A percentile compares a stretch with the other conserved stretches of the same genome.
phyloP scores from a whole-genome alignment of 176 grass and related monocot species.

The Dendrocalamus sinicus region DNA sequence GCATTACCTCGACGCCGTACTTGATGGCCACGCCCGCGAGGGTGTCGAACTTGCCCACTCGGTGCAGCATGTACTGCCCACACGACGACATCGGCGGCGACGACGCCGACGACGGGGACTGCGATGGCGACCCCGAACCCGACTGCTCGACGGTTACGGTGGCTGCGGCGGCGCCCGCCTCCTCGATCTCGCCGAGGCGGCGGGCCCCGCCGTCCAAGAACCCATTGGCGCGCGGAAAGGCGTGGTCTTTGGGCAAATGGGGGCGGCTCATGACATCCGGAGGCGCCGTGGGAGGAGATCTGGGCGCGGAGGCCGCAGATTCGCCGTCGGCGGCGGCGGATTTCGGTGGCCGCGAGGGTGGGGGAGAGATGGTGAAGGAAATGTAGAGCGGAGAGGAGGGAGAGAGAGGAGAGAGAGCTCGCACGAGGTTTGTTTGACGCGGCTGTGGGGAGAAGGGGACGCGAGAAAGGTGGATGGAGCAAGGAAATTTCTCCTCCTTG shows the following conservation, averaged over 20 bases:
- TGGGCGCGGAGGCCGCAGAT: constrained; percentile 29
- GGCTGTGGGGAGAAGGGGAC: constrained; percentile 20
- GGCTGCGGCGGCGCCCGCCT: constrained; percentile 54
- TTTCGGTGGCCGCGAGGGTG: neutral
- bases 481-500: constrained; percentile 12
- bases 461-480: constrained; percentile 55
- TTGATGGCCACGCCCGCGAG: constrained; percentile 96
- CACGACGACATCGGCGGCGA: constrained; percentile 56
- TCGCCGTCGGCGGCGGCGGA: constrained; percentile 10
- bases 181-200: constrained; percentile 61
- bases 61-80: constrained; percentile 79
- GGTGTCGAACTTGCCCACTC: constrained; percentile 88
- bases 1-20: constrained; percentile 94
- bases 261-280: constrained; percentile 75
- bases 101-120: constrained; percentile 44
- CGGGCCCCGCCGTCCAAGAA: constrained; percentile 49
- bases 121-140: constrained; percentile 31
- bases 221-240: constrained; percentile 55
- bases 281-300: constrained; percentile 38
- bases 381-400: neutral
- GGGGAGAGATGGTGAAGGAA: constrained; percentile 27
- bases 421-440: constrained; percentile 56
- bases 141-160: constrained; percentile 43
- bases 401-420: constrained; percentile 4
- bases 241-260: constrained; percentile 54